Conservation (phyloP, 2,329 filamentous ascomycete genomes). For the Lecanoromycetidae sp. region DNA sequence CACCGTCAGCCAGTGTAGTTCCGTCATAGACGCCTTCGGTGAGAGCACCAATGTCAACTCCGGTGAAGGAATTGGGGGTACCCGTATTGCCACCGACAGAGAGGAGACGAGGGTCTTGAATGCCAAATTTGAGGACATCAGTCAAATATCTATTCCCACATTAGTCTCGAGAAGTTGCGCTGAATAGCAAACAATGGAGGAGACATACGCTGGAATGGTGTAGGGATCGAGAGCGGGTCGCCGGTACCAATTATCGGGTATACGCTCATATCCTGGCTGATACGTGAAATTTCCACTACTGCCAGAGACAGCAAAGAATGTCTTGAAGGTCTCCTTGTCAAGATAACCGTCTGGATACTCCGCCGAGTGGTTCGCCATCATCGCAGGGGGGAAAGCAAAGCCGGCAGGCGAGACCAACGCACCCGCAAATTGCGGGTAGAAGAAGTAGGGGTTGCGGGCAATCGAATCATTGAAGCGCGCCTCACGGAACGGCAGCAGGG, state of each 20-base stretch:
- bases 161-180: constrained; percentile 16
- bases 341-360: constrained; percentile 30
- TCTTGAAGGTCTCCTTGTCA: constrained; percentile 32
- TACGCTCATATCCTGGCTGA: constrained; percentile 38
- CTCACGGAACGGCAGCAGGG: constrained; percentile 17
- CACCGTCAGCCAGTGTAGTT: constrained; percentile 28
- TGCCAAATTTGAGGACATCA: constrained; percentile 25
- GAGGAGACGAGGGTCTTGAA: background rate
- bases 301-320: constrained; percentile 38
- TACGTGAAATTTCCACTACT: constrained; percentile 32
- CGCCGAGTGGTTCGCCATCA: constrained; percentile 35
- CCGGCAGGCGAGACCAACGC: constrained; percentile 39
- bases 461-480: constrained; percentile 37
- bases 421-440: constrained; percentile 42
- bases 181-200: constrained; percentile 3
- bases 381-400: constrained; percentile 33
- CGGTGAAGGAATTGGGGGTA: constrained; percentile 39
- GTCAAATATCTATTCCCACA: constrained; percentile 19
- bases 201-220: constrained; percentile 26
- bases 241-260: constrained; percentile 43
- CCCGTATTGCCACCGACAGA: constrained; percentile 43
- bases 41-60: constrained; percentile 33
- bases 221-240: constrained; percentile 33
- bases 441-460: constrained; percentile 42
- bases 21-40: constrained; percentile 31